Conservation (phyloP, 2,329 filamentous ascomycete species). For the Bipolaris victoriae region DNA sequence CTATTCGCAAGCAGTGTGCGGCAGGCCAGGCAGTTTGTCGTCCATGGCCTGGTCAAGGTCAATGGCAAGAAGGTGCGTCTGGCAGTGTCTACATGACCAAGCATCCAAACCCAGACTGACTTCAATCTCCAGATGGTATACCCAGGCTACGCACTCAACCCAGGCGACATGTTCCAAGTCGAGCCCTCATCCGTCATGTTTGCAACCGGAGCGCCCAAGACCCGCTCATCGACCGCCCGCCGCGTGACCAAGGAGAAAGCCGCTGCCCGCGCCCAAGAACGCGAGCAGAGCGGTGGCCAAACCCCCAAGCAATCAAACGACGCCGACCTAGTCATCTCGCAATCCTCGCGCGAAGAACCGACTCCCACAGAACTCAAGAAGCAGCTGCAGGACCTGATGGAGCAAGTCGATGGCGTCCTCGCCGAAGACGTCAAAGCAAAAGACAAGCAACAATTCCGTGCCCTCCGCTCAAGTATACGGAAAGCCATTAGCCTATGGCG, state of each 20-base stretch:
- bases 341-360: slow-evolving; percentile 32
- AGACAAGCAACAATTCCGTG: slow-evolving; percentile 76
- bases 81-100: not conserved
- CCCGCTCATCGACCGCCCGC: slow-evolving; percentile 38
- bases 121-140: slow-evolving; percentile 73
- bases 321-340: slow-evolving; percentile 6
- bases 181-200: slow-evolving; percentile 86
- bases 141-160: slow-evolving; percentile 92
- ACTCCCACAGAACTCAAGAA: slow-evolving; percentile 42
- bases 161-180: slow-evolving; percentile 97
- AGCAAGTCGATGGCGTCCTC: slow-evolving; percentile 66
- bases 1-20: slow-evolving; percentile 92
- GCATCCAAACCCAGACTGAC: slow-evolving; percentile 1
- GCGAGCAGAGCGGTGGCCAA: slow-evolving; percentile 27
- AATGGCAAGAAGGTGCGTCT: slow-evolving; percentile 85
- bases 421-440: slow-evolving; percentile 66
- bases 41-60: slow-evolving; percentile 91
- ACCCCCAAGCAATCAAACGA: slow-evolving; percentile 20
- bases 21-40: slow-evolving; percentile 91
- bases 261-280: slow-evolving; percentile 37
- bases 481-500: slow-evolving; percentile 65
- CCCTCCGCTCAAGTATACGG: slow-evolving; percentile 71
- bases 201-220: slow-evolving; percentile 79
- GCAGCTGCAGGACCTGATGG: slow-evolving; percentile 44
- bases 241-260: slow-evolving; percentile 38